Conservation (phyloP, 192 early-diverging fungal species). For the Coemansia sp. region DNA sequence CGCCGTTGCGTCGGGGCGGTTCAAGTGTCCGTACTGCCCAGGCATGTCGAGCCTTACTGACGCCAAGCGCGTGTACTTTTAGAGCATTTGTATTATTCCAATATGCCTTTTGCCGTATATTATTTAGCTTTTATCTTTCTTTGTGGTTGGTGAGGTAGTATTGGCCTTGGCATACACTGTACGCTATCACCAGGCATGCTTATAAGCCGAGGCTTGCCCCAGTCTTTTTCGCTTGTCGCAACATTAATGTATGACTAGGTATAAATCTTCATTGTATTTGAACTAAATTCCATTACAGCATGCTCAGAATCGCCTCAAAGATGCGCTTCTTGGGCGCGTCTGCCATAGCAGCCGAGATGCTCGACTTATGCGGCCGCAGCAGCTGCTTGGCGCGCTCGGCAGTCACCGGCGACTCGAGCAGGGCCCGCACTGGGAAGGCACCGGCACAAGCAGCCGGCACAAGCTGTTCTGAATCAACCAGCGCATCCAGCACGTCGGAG, state of each 20-base stretch:
- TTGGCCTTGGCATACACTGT: too few species aligned
- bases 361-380: slow-evolving; percentile 13
- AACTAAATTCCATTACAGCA: slow-evolving; percentile 6
- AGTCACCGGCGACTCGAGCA: slow-evolving; percentile 48
- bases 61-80: slow-evolving; percentile 24
- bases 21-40: slow-evolving; percentile 99
- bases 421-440: slow-evolving; percentile 50
- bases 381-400: slow-evolving; percentile 20
- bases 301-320: slow-evolving; percentile 21
- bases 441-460: slow-evolving; percentile 32
- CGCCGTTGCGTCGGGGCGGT: slow-evolving; percentile 54
- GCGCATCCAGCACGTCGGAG: slow-evolving; percentile 27
- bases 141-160: too few species aligned
- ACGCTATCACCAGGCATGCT: too few species aligned
- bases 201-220: too few species aligned
- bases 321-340: slow-evolving; percentile 18
- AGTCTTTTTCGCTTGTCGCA: background rate
- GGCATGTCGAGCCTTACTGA: slow-evolving; percentile 75
- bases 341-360: slow-evolving; percentile 14
- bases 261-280: background rate
- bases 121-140: too few species aligned
- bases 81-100: background rate
- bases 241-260: background rate
- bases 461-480: slow-evolving; percentile 21
- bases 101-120: too few species aligned